These are phyloP conservation scores for Epichloe sibirici DNA, from an alignment of 2,329 filamentous ascomycete species.

Conservation along the genomic window DNA sequence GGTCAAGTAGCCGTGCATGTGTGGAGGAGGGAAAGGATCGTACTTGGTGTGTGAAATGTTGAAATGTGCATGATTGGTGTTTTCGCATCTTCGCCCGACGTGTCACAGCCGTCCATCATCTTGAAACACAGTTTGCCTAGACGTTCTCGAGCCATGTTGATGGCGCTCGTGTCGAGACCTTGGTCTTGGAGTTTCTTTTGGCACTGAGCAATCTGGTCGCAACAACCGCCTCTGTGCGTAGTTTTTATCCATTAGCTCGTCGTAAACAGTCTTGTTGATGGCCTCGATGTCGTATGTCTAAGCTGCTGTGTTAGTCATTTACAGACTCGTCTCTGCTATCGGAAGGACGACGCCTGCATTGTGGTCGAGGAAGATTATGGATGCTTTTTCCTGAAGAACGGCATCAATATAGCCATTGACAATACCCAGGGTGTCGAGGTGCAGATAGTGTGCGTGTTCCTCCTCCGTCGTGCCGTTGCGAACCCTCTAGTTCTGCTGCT, in stretches of 20 bases:
- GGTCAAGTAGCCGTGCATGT: slow-evolving; percentile 51
- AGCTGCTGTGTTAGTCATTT: background rate
- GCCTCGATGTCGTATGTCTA: slow-evolving; percentile 44
- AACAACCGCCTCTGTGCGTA: slow-evolving; percentile 33
- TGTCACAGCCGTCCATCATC: slow-evolving; percentile 37
- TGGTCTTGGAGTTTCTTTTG: slow-evolving; percentile 28
- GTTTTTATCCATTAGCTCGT: slow-evolving; percentile 18
- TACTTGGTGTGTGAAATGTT: slow-evolving; percentile 44
- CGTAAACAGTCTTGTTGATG: slow-evolving; percentile 33
- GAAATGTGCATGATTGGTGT: slow-evolving; percentile 40
- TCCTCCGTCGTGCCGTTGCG: slow-evolving; percentile 15
- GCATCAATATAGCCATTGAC: slow-evolving; percentile 59
- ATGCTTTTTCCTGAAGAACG: slow-evolving; percentile 44
- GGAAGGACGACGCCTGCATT: slow-evolving; percentile 32
- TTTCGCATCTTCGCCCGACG: slow-evolving; percentile 40
- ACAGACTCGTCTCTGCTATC: background rate
- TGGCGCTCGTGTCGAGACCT: slow-evolving; percentile 37
- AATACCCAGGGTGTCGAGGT: slow-evolving; percentile 52
- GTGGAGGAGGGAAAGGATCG: slow-evolving; percentile 52
- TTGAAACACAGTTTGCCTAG: slow-evolving; percentile 25
- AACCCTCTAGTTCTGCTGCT: slow-evolving; percentile 48
- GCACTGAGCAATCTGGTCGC: slow-evolving; percentile 40
- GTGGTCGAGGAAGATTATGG: slow-evolving; percentile 44
- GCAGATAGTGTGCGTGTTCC: slow-evolving; percentile 35
- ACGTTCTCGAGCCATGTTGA: slow-evolving; percentile 17